Evolutionary conservation across 2,329 filamentous ascomycete genomes (phyloP).

Genomic region (Albophoma yamanashiensis): DNA sequence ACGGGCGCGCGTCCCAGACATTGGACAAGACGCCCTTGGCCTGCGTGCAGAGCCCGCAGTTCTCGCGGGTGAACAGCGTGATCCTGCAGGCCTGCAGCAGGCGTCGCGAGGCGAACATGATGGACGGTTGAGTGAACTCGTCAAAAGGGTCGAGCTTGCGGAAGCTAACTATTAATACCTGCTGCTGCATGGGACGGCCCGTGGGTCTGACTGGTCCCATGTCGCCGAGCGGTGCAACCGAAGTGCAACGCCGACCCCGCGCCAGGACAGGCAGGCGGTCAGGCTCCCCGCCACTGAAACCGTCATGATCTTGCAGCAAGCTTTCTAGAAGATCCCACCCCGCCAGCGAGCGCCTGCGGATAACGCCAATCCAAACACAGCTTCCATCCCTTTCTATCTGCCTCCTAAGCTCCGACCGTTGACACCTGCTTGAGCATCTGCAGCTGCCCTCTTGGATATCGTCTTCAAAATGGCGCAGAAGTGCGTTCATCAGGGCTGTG

Average conservation of each 20-base stretch:
- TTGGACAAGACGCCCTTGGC: slow-evolving; percentile 58
- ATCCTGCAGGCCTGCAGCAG: slow-evolving; percentile 50
- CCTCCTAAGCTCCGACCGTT: neutral
- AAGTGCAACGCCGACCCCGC: no score
- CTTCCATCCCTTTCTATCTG: neutral
- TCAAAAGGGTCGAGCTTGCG: neutral
- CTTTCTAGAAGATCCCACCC: slow-evolving; percentile 32
- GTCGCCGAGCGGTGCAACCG: neutral
- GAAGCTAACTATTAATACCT: neutral
- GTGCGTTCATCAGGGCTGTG: slow-evolving; percentile 94
- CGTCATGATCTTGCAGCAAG: slow-evolving; percentile 14
- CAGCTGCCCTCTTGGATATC: neutral
- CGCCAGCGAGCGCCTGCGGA: slow-evolving; percentile 8
- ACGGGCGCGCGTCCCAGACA: slow-evolving; percentile 56
- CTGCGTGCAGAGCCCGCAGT: slow-evolving; percentile 60
- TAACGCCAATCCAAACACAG: neutral
- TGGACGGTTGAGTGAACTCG: neutral
- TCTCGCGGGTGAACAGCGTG: slow-evolving; percentile 64
- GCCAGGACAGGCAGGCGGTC: slow-evolving; percentile 25
- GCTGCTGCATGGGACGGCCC: neutral
- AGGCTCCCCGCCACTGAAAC: slow-evolving; percentile 6
- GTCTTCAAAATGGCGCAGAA: slow-evolving; percentile 57
- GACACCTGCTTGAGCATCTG: neutral
- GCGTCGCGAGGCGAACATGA: slow-evolving; percentile 40
- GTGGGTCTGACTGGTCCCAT: neutral